Percentiles rank a stretch among this genome's conserved stretches.
Evolutionary conservation across 208 protist genomes (phyloP).

Genomic region (Crithidia sp.): DNA sequence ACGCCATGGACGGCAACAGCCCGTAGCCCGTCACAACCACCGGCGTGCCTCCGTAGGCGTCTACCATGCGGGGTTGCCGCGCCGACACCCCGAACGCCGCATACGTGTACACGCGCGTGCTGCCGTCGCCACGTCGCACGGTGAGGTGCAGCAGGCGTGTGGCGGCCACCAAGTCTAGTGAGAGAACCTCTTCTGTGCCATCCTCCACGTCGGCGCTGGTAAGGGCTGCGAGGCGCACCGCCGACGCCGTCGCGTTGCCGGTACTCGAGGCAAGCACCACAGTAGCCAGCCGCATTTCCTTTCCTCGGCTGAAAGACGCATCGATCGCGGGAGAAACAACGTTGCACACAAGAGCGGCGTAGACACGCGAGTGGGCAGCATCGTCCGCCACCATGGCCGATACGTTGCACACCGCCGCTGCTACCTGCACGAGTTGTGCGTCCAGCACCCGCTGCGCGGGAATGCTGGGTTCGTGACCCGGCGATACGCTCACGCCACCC

Average conservation of each 20-base stretch:
- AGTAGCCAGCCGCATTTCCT: background rate
- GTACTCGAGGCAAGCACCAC: background rate
- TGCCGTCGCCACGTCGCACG: constrained; percentile 6
- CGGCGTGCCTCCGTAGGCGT: background rate
- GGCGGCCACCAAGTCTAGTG: background rate
- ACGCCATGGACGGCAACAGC: background rate
- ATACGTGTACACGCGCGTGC: constrained; percentile 8
- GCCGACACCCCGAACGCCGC: constrained; percentile 2
- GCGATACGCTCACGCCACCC: too few relatives aligned
- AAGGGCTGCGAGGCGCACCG: background rate
- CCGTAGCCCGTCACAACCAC: background rate
- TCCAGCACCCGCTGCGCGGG: background rate
- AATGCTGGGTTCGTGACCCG: too few relatives aligned
- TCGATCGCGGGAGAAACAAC: background rate
- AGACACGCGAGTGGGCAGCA: background rate
- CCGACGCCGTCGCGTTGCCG: background rate
- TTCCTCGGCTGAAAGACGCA: background rate
- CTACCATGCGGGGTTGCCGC: background rate
- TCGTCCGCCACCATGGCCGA: constrained; percentile 10
- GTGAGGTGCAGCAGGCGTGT: constrained; percentile 6
- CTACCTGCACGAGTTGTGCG: background rate
- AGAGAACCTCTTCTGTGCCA: constrained; percentile 6
- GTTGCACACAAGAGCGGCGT: background rate
- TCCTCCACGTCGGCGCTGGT: background rate
- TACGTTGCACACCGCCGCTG: background rate